phyloP scores from a whole-genome alignment of 2,329 filamentous ascomycete genomes.

The Chaetothyriales sp. region DNA sequence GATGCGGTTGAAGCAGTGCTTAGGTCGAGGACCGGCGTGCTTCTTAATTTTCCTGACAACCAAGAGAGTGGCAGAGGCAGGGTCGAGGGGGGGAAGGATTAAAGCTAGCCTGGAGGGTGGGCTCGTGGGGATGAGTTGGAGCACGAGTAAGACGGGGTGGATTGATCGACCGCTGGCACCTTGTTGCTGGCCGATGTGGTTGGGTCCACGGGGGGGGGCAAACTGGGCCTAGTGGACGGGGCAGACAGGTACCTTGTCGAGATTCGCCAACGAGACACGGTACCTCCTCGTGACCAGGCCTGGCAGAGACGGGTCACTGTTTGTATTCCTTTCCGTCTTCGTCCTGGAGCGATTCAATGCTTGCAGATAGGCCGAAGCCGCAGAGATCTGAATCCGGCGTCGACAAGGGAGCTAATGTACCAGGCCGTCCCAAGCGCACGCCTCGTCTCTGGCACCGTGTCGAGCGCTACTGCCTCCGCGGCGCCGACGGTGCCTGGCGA shows the following conservation, averaged over 20 bases:
- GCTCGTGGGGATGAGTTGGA: constrained; percentile 9
- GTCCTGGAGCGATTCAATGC: neutral
- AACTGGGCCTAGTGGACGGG: neutral
- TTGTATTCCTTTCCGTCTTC: neutral
- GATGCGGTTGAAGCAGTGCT: constrained; percentile 17
- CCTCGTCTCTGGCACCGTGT: neutral
- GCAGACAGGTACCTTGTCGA: neutral
- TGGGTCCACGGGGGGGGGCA: neutral
- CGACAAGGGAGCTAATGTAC: neutral
- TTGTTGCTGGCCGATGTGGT: neutral
- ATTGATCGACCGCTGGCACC: neutral
- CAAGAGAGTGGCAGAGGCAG: constrained; percentile 6
- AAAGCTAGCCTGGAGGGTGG: constrained; percentile 10
- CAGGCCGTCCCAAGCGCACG: neutral
- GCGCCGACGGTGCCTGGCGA: neutral
- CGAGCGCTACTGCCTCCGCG: neutral
- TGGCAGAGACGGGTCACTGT: neutral
- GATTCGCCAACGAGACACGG: neutral
- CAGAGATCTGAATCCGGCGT: neutral
- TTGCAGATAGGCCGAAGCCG: neutral
- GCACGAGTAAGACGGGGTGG: constrained; percentile 3
- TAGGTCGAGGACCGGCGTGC: constrained; percentile 16
- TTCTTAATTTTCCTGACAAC: constrained; percentile 16
- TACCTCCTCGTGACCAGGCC: neutral
- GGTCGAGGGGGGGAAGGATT: neutral